Evolutionary conservation across 768 basidiomycete genomes (phyloP).

Genomic region (Hypholoma sublateritium): DNA sequence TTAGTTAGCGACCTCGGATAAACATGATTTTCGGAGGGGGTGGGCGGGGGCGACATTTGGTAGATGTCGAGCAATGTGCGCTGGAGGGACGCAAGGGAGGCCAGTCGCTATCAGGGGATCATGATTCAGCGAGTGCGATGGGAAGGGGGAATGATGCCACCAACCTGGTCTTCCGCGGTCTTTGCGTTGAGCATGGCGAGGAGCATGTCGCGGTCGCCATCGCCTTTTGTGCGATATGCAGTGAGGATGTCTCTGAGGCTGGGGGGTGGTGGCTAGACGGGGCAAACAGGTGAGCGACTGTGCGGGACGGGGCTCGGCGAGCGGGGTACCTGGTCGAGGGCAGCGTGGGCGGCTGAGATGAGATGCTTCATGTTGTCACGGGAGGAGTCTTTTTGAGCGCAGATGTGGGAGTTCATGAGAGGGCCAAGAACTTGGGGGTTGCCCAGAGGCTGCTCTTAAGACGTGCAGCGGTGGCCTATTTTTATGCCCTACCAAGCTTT

Average conservation of each 20-base stretch:
- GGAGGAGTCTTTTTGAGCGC: conserved; percentile 25
- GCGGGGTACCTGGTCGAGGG: conserved; percentile 49
- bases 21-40: conserved; percentile 15
- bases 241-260: conserved; percentile 81
- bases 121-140: neutral
- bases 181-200: conserved; percentile 91
- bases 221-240: conserved; percentile 83
- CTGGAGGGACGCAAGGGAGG: conserved; percentile 69
- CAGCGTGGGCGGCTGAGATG: conserved; percentile 35
- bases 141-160: conserved; percentile 18
- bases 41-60: conserved; percentile 28
- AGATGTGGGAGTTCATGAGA: conserved; percentile 37
- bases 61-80: conserved; percentile 68
- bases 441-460: conserved; percentile 45
- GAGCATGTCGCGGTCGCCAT: conserved; percentile 91
- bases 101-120: conserved; percentile 52
- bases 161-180: conserved; percentile 88
- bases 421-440: conserved; percentile 40
- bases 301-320: conserved; percentile 15
- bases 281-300: conserved; percentile 15
- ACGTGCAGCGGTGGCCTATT: conserved; percentile 41
- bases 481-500: conserved; percentile 45
- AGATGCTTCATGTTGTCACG: conserved; percentile 36
- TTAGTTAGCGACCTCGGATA: conserved; percentile 20
- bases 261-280: conserved; percentile 68